Base-by-base conservation (phyloP, 2,329 filamentous ascomycete genomes). In the Aspergillus ustus region DNA sequence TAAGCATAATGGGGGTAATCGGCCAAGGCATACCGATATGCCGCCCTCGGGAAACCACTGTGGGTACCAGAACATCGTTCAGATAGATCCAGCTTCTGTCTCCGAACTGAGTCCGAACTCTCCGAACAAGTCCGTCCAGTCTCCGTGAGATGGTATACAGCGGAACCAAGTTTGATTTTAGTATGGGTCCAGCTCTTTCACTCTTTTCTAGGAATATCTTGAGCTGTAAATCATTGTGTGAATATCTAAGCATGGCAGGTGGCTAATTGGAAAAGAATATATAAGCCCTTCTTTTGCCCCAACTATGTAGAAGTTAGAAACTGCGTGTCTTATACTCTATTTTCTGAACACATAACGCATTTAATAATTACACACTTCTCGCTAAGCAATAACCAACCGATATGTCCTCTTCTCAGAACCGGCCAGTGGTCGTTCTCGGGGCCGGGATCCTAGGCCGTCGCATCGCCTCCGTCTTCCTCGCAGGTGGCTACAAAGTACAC, bases 371-470 rank as follows among this genome's bases (percentile, higher is more conserved):
- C 25, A 25, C 25, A 25, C 25, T 25, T 25, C 25, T 25, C 25
- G 4, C 25, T 25, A 25, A 25, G 25, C 25, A 40, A 40, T 9
- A 40, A 4, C 34, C 34, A 40, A 25, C 15, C 34, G 15, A 40
- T 1, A 40, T 40, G 34, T 15, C 9, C 34, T 40, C 34, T 13
- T 15, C 52, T 62, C 57, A 56, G 31, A 48, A 11, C 34, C 76
- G 77, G 1, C 74, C 75, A 15, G 71, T 79, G 1, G 69, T 74
- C 13, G 63, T 80, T 25, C 65, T 80, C 54, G 78, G 78, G n/a
- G 73, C 72, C 0, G 77, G 78, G 6, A 72, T 76, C 56, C 70
- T 79, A 6, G 78, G 77, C 50, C 72, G 76, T 3, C 75, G 77
- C 2, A 72, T 80, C 2, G 76, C 69, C 22, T 67, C 74, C 1